Percentiles rank a stretch among this genome's conserved stretches.
Conservation (phyloP, 345 rosid genomes). For the Brassica carinata region DNA sequence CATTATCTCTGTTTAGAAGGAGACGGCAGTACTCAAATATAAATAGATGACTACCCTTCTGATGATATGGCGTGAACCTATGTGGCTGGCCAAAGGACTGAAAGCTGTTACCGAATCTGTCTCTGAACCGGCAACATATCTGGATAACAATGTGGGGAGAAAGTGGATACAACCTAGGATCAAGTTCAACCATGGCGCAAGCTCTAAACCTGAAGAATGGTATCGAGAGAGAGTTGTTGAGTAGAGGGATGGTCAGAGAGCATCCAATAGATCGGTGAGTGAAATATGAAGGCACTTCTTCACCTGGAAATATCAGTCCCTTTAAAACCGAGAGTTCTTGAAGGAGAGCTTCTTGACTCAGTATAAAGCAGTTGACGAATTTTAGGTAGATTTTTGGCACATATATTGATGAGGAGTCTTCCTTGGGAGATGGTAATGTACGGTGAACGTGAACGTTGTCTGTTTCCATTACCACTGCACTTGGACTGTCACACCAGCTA, state of each 20-base stretch:
- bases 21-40: slow-evolving; percentile 21
- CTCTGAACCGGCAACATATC: no score
- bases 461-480: neutral
- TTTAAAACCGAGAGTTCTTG: neutral
- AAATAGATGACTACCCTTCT: neutral
- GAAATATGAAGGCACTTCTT: neutral
- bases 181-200: neutral
- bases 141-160: no score
- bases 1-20: neutral
- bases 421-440: neutral
- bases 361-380: neutral
- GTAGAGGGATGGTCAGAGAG: neutral
- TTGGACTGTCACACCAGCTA: neutral
- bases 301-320: neutral
- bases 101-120: no score
- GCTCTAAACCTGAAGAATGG: neutral
- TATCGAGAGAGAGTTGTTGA: neutral
- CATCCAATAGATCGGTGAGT: neutral
- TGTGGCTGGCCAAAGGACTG: no score
- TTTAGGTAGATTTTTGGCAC: neutral
- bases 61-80: neutral
- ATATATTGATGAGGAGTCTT: neutral
- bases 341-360: neutral
- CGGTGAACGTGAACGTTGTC: neutral
- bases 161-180: no score